These are phyloP conservation scores for Peribolospora kevripleyi DNA, from an alignment of 768 basidiomycete species.

Conservation along the genomic window DNA sequence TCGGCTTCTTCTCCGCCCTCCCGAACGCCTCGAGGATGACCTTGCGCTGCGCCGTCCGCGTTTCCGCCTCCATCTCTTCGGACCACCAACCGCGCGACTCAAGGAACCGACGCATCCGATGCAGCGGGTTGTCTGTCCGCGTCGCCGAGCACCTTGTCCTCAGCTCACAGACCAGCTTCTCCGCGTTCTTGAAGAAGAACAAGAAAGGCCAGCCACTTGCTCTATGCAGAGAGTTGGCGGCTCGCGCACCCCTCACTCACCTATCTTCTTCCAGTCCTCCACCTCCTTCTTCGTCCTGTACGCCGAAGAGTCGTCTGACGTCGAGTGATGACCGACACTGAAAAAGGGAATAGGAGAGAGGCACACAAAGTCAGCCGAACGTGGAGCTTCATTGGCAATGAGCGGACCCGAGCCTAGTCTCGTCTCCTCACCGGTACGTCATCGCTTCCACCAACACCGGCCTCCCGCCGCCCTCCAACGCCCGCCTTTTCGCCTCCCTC, in stretches of 20 bases:
- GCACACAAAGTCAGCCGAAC: constrained; percentile 6
- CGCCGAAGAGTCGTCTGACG: constrained; percentile 69
- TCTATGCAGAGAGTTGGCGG: constrained; percentile 1
- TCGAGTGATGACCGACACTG: constrained; percentile 48
- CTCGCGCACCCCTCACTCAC: constrained; percentile 10
- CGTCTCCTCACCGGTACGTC: constrained; percentile 13
- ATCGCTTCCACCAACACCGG: constrained; percentile 48
- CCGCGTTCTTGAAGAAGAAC: no score
- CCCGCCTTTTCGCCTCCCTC: constrained; percentile 42
- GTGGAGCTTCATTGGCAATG: constrained; percentile 6
- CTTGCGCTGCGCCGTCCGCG: constrained; percentile 41
- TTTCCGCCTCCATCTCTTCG: constrained; percentile 41
- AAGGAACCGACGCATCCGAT: constrained; percentile 61
- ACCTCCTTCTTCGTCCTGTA: constrained; percentile 76
- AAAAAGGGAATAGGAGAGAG: constrained; percentile 3
- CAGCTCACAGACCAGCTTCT: not conserved
- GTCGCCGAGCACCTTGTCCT: not conserved
- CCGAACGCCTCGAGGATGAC: constrained; percentile 59
- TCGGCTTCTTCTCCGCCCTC: constrained; percentile 43
- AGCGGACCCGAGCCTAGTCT: no score
- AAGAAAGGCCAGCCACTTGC: no score
- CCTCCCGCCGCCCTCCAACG: constrained; percentile 43
- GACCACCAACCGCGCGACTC: constrained; percentile 71
- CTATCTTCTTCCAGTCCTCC: constrained; percentile 64
- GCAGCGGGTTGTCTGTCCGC: constrained; percentile 46